Evolutionary conservation across 2,329 filamentous ascomycete species (phyloP), one percentile per base, ranked within the genome.

Genomic region (Epichloe brachyelytri): DNA sequence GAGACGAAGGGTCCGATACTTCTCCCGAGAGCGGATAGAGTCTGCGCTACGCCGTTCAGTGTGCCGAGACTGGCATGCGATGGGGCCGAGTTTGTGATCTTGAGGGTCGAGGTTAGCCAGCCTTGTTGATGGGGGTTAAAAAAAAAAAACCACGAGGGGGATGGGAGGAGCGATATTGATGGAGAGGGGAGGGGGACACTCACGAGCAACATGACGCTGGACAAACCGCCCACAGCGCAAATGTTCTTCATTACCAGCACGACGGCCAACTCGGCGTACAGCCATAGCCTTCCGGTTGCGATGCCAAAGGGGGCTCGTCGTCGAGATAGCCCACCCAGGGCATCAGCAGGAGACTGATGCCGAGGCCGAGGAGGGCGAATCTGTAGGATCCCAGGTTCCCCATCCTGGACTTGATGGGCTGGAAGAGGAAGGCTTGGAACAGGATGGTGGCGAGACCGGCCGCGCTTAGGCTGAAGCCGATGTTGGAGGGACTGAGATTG

Each of bases 51-150:
- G 10, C 93, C 93, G 62, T 98, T 96, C 26, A 98, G 75, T 0
- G 88, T 89, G 3, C 93, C 93, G 0, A 98, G 77, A 0, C 87
- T 89, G 5, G 85, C 82, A 65, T 91, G 80, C 7, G 90, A 88
- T 0, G 89, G 87, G 0, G 89, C 88, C 1, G 87, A 94, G 60
- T 98, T 98, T 38, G 89, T 97, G 57, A 98, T 90, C 86, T 91
- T 19, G 55, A 3, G 10, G 19, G 14, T 20, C 19, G 12, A 46
- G 20, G 15, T 5, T 5, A 17, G 33, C 43, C n/a, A 49, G 20
- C 30, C 12, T 19, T 14, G 4, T 12, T 33, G 4, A 15, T 19
- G 2, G 7, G 17, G 3, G 17, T 14, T 2, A n/a, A 12, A 4
- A 33, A 3, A 19, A 1, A 14, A 17, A 4, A 10, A 30, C 11